A percentile compares a stretch with the other conserved stretches of the same genome.
Conservation (phyloP, 2,329 filamentous ascomycete genomes). For the Fusarium tuaranense region DNA sequence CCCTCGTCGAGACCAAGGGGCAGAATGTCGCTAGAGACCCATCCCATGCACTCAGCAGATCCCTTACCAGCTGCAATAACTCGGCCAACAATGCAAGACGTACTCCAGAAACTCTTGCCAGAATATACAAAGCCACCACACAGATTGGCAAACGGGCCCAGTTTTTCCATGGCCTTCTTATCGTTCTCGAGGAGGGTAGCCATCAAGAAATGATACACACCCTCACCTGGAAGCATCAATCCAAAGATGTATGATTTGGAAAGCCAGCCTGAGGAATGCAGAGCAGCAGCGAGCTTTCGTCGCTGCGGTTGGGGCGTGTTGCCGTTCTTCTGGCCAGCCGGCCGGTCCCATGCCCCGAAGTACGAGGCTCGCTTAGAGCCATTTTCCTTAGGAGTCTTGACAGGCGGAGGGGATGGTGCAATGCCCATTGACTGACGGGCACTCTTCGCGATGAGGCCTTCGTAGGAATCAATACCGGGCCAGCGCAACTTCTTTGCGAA, state of each 20-base stretch:
- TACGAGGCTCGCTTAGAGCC: slow-evolving; percentile 58
- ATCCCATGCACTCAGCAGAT: slow-evolving; percentile 75
- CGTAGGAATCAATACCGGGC: slow-evolving; percentile 69
- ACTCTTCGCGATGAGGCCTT: slow-evolving; percentile 61
- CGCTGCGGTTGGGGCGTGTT: slow-evolving; percentile 57
- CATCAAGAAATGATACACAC: slow-evolving; percentile 73
- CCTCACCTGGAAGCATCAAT: slow-evolving; percentile 73
- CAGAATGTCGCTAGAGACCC: slow-evolving; percentile 72
- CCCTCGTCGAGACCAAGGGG: slow-evolving; percentile 65
- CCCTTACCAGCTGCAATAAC: slow-evolving; percentile 73
- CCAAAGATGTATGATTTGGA: slow-evolving; percentile 76
- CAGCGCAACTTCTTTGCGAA: slow-evolving; percentile 73
- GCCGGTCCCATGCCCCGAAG: slow-evolving; percentile 57
- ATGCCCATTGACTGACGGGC: slow-evolving; percentile 55
- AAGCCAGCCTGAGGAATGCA: slow-evolving; percentile 73
- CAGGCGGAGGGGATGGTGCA: slow-evolving; percentile 46
- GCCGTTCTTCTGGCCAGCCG: slow-evolving; percentile 40
- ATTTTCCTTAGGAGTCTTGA: slow-evolving; percentile 50
- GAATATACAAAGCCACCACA: slow-evolving; percentile 74
- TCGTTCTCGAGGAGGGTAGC: slow-evolving; percentile 75
- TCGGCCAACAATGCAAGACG: slow-evolving; percentile 72
- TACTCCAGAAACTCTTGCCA: slow-evolving; percentile 77
- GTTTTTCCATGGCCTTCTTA: slow-evolving; percentile 64
- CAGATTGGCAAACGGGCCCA: slow-evolving; percentile 72
- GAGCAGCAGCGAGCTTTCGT: slow-evolving; percentile 66